A percentile compares a stretch with the other conserved stretches of the same genome.
These are phyloP conservation scores for Trichophyton equinum DNA, from an alignment of 2,329 filamentous ascomycete genomes.

Conservation along the genomic window DNA sequence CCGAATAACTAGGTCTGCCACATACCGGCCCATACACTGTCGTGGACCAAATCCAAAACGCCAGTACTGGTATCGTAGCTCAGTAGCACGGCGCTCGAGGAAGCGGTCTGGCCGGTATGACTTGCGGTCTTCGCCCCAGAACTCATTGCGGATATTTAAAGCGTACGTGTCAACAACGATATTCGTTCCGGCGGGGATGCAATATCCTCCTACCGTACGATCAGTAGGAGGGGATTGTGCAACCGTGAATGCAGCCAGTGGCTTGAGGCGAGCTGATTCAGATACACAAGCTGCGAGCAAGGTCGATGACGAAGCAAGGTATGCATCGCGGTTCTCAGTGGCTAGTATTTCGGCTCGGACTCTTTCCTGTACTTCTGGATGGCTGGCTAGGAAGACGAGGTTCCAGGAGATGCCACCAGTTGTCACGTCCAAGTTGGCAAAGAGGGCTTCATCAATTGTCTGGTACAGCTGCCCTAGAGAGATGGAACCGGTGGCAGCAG, in stretches of 20 bases:
- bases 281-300: slow-evolving; percentile 26
- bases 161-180: slow-evolving; percentile 35
- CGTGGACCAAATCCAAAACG: slow-evolving; percentile 6
- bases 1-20: neutral
- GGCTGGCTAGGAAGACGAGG: slow-evolving; percentile 31
- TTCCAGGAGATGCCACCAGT: slow-evolving; percentile 34
- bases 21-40: slow-evolving; percentile 3
- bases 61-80: slow-evolving; percentile 5
- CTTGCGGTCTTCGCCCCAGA: slow-evolving; percentile 29
- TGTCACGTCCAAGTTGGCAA: slow-evolving; percentile 38
- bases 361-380: slow-evolving; percentile 22
- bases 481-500: slow-evolving; percentile 15
- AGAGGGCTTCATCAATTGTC: slow-evolving; percentile 37
- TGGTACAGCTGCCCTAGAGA: slow-evolving; percentile 25
- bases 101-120: slow-evolving; percentile 25
- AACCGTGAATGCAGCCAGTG: slow-evolving; percentile 32
- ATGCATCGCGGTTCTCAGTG: slow-evolving; percentile 13
- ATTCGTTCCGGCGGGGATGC: slow-evolving; percentile 28
- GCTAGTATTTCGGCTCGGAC: slow-evolving; percentile 18
- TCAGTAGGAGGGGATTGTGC: slow-evolving; percentile 29
- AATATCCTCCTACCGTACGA: slow-evolving; percentile 24
- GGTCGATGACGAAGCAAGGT: slow-evolving; percentile 18
- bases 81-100: neutral
- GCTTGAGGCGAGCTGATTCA: slow-evolving; percentile 30
- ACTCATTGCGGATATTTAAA: slow-evolving; percentile 30